These are phyloP conservation scores for Yamadazyma ubonensis DNA, from an alignment of 805 yeast genomes.

Conservation along the genomic window DNA sequence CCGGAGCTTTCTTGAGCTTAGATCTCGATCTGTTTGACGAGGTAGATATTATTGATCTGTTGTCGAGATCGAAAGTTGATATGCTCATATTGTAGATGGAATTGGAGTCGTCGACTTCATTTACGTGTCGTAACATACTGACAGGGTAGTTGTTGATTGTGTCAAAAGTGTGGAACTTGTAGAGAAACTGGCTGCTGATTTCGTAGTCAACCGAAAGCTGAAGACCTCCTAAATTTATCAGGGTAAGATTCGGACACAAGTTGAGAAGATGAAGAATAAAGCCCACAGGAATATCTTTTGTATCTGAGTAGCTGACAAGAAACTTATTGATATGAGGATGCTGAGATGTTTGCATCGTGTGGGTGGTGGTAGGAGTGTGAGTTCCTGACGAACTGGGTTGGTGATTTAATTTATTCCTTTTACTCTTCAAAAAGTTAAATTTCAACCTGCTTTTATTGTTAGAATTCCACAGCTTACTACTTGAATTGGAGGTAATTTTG, in stretches of 20 bases:
- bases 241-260: constrained; percentile 60
- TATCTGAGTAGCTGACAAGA: constrained; percentile 57
- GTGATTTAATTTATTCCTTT: constrained; percentile 10
- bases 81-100: constrained; percentile 15
- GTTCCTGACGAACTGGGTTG: neutral
- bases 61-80: constrained; percentile 9
- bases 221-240: constrained; percentile 58
- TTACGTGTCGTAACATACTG: constrained; percentile 18
- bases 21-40: constrained; percentile 4
- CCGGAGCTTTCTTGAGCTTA: constrained; percentile 17
- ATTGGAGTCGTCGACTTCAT: constrained; percentile 15
- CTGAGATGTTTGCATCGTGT: neutral
- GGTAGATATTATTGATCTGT: constrained; percentile 12
- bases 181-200: constrained; percentile 35
- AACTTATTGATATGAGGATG: constrained; percentile 68
- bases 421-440: constrained; percentile 8
- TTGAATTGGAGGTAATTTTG: constrained; percentile 16
- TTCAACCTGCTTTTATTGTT: constrained; percentile 11
- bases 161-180: constrained; percentile 40
- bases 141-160: constrained; percentile 38
- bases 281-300: constrained; percentile 81
- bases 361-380: neutral
- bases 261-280: constrained; percentile 64
- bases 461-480: constrained; percentile 13
- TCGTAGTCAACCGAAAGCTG: constrained; percentile 69